Evolutionary conservation across 805 yeast genomes (phyloP).

Genomic region (Blastobotrys terrestris): DNA sequence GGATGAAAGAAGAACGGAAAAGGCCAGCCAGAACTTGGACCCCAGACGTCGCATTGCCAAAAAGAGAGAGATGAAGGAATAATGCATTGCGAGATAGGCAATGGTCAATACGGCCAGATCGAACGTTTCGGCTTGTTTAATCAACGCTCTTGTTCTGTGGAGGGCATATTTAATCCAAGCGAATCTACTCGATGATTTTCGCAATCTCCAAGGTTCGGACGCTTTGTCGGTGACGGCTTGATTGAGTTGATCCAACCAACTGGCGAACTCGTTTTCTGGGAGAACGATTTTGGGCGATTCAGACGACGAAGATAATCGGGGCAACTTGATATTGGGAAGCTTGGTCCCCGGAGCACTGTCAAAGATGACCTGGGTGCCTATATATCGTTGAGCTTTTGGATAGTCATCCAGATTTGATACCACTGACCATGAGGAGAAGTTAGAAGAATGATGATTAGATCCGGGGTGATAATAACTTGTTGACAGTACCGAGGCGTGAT

Average conservation of each 20-base stretch:
- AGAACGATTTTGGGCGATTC: not conserved
- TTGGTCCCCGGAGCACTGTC: conserved; percentile 15
- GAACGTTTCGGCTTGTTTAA: conserved; percentile 70
- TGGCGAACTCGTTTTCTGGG: conserved; percentile 21
- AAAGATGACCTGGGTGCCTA: conserved; percentile 20
- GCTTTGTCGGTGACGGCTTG: not conserved
- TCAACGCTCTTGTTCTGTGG: conserved; percentile 27
- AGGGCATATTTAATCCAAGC: conserved; percentile 32
- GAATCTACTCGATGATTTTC: conserved; percentile 30
- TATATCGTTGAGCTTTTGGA: conserved; percentile 5
- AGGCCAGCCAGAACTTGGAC: conserved; percentile 81
- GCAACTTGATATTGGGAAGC: not conserved
- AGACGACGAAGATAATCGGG: not conserved
- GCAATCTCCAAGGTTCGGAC: conserved; percentile 17
- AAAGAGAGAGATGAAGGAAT: conserved; percentile 70
- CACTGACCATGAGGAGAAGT: conserved; percentile 9
- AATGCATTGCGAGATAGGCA: conserved; percentile 85
- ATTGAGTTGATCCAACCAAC: not conserved
- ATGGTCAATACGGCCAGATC: conserved; percentile 72
- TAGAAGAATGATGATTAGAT: conserved; percentile 1
- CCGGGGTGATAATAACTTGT: conserved; percentile 20
- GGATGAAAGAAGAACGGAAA: conserved; percentile 71
- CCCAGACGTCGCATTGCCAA: conserved; percentile 71
- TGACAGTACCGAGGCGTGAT: conserved; percentile 13
- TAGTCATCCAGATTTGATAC: conserved; percentile 8